These are phyloP conservation scores for Cornus suecica DNA, from an alignment of 148 eudicot species.

Conservation along the genomic window DNA sequence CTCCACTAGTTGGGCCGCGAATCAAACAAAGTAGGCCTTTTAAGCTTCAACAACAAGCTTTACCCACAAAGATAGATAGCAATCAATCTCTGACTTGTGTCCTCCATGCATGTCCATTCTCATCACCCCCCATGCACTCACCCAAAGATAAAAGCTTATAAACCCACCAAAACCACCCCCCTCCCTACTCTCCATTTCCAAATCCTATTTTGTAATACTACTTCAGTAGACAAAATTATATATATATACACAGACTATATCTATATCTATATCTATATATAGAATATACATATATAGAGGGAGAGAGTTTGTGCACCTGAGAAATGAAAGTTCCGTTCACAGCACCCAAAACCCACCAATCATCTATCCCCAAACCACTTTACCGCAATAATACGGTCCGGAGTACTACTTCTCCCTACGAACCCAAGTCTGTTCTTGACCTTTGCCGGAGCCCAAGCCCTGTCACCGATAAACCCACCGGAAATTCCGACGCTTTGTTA, in stretches of 20 bases:
- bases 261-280: background rate
- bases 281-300: background rate
- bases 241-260: background rate
- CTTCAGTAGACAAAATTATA: background rate
- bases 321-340: conserved; percentile 66
- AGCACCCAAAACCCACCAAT: conserved; percentile 25
- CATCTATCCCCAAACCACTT: conserved; percentile 20
- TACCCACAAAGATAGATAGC: background rate
- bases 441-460: conserved; percentile 70
- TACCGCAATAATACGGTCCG: conserved; percentile 11
- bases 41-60: conserved; percentile 16
- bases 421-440: conserved; percentile 86
- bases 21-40: background rate
- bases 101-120: background rate
- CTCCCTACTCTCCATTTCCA: conserved; percentile 13
- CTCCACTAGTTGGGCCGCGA: background rate
- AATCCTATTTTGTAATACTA: background rate
- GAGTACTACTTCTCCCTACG: conserved; percentile 42
- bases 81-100: conserved; percentile 11
- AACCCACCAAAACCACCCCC: conserved; percentile 27
- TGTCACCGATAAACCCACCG: conserved; percentile 7
- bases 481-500: conserved; percentile 4
- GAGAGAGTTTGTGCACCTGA: background rate
- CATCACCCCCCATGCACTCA: conserved; percentile 17
- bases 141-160: conserved; percentile 47